Evolutionary conservation across 2,329 filamentous ascomycete species (phyloP).

Genomic region (Clarireedia sp.): DNA sequence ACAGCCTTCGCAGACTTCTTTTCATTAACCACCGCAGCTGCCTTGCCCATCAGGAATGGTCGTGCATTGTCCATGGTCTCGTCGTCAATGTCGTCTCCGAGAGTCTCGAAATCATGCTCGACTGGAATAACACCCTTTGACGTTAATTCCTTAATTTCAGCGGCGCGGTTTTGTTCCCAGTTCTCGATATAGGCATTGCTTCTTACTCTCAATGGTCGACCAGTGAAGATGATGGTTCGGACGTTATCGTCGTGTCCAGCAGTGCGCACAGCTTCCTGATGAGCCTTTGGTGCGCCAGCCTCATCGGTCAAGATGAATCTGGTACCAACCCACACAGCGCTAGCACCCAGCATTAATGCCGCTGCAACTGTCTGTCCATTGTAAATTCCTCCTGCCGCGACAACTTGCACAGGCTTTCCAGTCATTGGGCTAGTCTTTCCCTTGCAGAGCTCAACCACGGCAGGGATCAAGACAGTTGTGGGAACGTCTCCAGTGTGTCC

Average conservation of each 20-base stretch:
- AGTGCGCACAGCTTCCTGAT: slow-evolving; percentile 92
- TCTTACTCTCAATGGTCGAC: slow-evolving; percentile 85
- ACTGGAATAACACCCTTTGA: slow-evolving; percentile 85
- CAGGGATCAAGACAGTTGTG: slow-evolving; percentile 81
- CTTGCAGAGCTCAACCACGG: slow-evolving; percentile 74
- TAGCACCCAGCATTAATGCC: slow-evolving; percentile 84
- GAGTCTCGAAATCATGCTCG: slow-evolving; percentile 85
- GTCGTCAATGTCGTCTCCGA: slow-evolving; percentile 64
- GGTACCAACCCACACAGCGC: slow-evolving; percentile 92
- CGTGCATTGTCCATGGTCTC: slow-evolving; percentile 83
- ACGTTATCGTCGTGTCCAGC: slow-evolving; percentile 92
- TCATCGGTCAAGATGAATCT: slow-evolving; percentile 91
- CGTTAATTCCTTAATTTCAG: slow-evolving; percentile 89
- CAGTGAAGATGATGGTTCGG: slow-evolving; percentile 97
- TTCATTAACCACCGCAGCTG: slow-evolving; percentile 86
- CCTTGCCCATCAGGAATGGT: slow-evolving; percentile 95
- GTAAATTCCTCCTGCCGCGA: slow-evolving; percentile 90
- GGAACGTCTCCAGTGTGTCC: slow-evolving; percentile 94
- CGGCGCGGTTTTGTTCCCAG: slow-evolving; percentile 83
- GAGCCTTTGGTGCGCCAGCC: slow-evolving; percentile 83
- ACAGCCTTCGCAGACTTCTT: slow-evolving; percentile 85
- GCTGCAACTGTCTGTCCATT: slow-evolving; percentile 87
- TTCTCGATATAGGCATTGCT: slow-evolving; percentile 89
- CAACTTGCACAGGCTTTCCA: slow-evolving; percentile 77
- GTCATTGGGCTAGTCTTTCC: slow-evolving; percentile 81